Evolutionary conservation across 345 rosid genomes (phyloP), one percentile per base, ranked within the genome.

Genomic region (Gossypium raimondii): DNA sequence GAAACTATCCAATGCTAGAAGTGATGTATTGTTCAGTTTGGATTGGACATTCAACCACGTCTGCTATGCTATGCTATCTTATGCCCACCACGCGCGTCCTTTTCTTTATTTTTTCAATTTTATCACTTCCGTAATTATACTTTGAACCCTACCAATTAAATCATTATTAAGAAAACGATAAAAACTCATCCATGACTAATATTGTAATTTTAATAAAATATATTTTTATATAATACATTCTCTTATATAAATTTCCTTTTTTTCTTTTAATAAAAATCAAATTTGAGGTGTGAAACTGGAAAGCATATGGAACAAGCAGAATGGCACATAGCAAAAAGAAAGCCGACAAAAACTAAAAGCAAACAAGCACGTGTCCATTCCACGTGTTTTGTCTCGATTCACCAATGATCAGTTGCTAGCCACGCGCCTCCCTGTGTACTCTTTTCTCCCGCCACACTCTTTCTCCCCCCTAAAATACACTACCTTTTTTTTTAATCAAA

Each of bases 351-450:
- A 82, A 57, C 48, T 50, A 17, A 60, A 72, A 63, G 75, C 73
- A 24, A 10, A 24, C 13, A 14, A 2, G 81, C 63, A 59, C 63
- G 34, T 25, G 64, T 59, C 38, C 8, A 25, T 2, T 59, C 81
- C 78, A 83, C 73, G 76, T 83, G 85, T 73, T 74, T 11, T 48
- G 51, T 44, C 73, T 72, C 81, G 58, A 25, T 75, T 81, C 79
- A 82, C 68, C 61, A 75, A 38, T 73, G 45, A 34, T 57, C 78
- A 44, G 74, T 80, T 87, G 85, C 78, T 52, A 24, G 78, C 80
- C 93, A 86, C 89, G 89, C 93, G 84, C 89, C 84, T 67, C 67
- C 77, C 66, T 75, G 81, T 59, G 64, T 59, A 25, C 41, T 25
- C n/a, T 12, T 25, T 59, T 59, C 64, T 80, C 80, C 80, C 78